Conservation (phyloP, 441 rosid genomes). For the Adansonia madagascariensis region DNA sequence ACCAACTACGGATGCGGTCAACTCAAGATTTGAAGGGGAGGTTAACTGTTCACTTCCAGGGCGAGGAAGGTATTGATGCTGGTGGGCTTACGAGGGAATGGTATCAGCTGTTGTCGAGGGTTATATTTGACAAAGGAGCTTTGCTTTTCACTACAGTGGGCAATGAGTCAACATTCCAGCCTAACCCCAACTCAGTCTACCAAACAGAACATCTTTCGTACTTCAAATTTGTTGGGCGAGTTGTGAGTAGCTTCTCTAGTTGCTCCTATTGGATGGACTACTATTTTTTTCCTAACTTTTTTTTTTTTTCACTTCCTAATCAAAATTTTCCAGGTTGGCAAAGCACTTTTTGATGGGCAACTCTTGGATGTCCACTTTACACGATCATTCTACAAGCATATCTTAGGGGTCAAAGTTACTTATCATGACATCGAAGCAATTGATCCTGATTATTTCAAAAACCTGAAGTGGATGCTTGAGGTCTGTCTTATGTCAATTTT, state of each 20-base stretch:
- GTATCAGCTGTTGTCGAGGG: slow-evolving; percentile 94
- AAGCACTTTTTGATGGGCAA: slow-evolving; percentile 94
- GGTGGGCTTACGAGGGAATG: slow-evolving; percentile 99
- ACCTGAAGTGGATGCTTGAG: slow-evolving; percentile 97
- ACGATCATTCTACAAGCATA: slow-evolving; percentile 96
- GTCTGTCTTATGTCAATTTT: slow-evolving; percentile 39
- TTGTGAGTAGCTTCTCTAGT: slow-evolving; percentile 60
- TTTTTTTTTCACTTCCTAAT: slow-evolving; percentile 10
- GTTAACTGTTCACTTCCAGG: slow-evolving; percentile 90
- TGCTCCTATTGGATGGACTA: slow-evolving; percentile 21
- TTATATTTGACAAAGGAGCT: slow-evolving; percentile 96
- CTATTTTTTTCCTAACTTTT: not conserved
- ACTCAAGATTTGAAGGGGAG: slow-evolving; percentile 88
- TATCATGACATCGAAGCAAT: slow-evolving; percentile 97
- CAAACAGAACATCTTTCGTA: slow-evolving; percentile 97
- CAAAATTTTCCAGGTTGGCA: slow-evolving; percentile 70
- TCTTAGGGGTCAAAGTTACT: slow-evolving; percentile 84
- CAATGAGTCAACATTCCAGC: slow-evolving; percentile 96
- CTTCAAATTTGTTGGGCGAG: slow-evolving; percentile 96
- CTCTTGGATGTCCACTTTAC: slow-evolving; percentile 96
- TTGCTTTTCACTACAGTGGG: slow-evolving; percentile 95
- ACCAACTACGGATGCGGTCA: slow-evolving; percentile 87
- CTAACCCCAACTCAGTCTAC: slow-evolving; percentile 92
- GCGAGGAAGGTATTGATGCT: slow-evolving; percentile 97
- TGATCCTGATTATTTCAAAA: slow-evolving; percentile 87